These are phyloP conservation scores for Phytophthora pistaciae DNA, from an alignment of 352 stramenopile genomes.

Conservation along the genomic window DNA sequence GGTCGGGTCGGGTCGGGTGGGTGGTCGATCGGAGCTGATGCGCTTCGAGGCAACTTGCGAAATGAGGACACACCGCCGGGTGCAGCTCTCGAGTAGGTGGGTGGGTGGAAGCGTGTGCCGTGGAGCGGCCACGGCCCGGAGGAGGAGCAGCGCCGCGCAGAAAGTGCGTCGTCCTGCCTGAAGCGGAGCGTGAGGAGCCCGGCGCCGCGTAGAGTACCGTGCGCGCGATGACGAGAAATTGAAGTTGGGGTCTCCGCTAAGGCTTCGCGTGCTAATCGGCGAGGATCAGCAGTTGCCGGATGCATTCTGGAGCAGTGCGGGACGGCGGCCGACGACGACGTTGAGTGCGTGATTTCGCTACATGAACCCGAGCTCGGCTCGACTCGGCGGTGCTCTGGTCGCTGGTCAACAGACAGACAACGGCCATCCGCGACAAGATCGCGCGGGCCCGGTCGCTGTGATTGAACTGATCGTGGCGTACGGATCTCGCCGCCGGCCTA, in stretches of 20 bases:
- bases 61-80: constrained; percentile 33
- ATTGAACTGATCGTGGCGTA: constrained; percentile 36
- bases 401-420: constrained; percentile 24
- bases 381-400: not conserved
- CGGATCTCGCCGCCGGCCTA: constrained; percentile 27
- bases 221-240: constrained; percentile 39
- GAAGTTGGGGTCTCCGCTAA: constrained; percentile 31
- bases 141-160: constrained; percentile 23
- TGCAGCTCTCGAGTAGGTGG: constrained; percentile 31
- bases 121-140: constrained; percentile 13
- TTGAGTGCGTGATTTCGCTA: constrained; percentile 31
- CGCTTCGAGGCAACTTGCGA: constrained; percentile 41
- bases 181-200: constrained; percentile 24
- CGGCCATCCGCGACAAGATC: constrained; percentile 19
- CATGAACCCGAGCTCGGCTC: constrained; percentile 3
- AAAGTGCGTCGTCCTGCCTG: constrained; percentile 32
- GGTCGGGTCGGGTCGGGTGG: constrained; percentile 7
- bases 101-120: constrained; percentile 24
- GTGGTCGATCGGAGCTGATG: constrained; percentile 19
- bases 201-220: constrained; percentile 28
- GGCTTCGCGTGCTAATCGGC: constrained; percentile 41
- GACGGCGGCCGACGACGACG: constrained; percentile 21
- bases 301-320: constrained; percentile 28
- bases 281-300: constrained; percentile 33
- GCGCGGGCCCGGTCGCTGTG: constrained; percentile 11